Evolutionary conservation across 495 filamentous ascomycete genomes (phyloP), one percentile per base, ranked within the genome.

Genomic region (Hypoxylon lienhwacheense): DNA sequence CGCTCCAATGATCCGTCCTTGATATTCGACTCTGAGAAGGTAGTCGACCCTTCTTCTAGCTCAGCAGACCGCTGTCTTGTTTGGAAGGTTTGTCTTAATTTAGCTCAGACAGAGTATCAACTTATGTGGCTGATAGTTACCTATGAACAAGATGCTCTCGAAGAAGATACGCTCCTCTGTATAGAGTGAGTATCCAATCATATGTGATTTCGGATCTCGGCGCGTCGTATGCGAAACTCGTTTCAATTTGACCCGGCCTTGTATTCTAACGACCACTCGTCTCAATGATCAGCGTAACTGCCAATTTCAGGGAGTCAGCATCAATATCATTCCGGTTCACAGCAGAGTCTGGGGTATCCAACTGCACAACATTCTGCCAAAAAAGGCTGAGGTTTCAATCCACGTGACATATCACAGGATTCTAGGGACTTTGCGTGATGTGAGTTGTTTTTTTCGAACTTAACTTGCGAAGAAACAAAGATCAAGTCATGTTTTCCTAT

Each of bases 1-100:
- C 58, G 42, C 47, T 44, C 58, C 47, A 56, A 53, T 61, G 20
- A n/a, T 16, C 26, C 12, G 16, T 14, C 20, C 15, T 19, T 7
- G 15, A 16, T 5, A 7, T 36, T 43, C n/a, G 41, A 33, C 7
- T 28, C 26, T 21, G 28, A 34, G 20, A 20, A 36, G 46, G n/a
- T n/a, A n/a, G n/a, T n/a, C n/a, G n/a, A n/a, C n/a, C n/a, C n/a
- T n/a, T n/a, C n/a, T n/a, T n/a, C n/a, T n/a, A n/a, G n/a, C n/a
- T n/a, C n/a, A 20, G 20, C 14, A 47, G 22, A 19, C 17, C 21
- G 10, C 15, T 20, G 8, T 49, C 32, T 36, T 42, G 21, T 11
- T 17, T 41, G 32, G 42, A 32, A 39, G 43, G 17, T 43, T 32
- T 16, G 16, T 34, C 19, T 7, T 24, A 29, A 39, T 26, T 24